These are phyloP conservation scores for Neoboletus brunneissimus DNA, from an alignment of 768 basidiomycete species.

Conservation along the genomic window DNA sequence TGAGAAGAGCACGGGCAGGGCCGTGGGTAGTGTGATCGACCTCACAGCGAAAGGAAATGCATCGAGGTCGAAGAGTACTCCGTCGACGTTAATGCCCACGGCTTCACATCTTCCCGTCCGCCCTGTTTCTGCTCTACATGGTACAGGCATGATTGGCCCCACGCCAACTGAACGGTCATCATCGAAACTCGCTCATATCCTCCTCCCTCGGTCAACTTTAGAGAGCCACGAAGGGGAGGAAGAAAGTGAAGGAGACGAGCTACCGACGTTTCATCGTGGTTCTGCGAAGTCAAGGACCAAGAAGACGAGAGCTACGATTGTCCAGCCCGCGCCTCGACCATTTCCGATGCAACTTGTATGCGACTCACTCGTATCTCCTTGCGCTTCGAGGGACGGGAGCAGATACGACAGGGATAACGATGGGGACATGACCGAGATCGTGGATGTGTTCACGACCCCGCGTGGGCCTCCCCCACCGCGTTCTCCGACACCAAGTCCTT, in stretches of 20 bases:
- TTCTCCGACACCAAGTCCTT: conserved; percentile 23
- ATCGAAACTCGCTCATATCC: conserved; percentile 15
- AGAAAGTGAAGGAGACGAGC: conserved; percentile 11
- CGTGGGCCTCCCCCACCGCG: conserved; percentile 18
- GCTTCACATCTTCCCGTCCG: background rate
- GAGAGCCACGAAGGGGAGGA: conserved; percentile 13
- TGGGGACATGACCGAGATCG: conserved; percentile 5
- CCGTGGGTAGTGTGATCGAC: conserved; percentile 4
- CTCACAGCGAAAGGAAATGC: conserved; percentile 1
- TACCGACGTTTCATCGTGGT: conserved; percentile 21
- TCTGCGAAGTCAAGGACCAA: conserved; percentile 1
- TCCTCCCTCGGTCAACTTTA: conserved; percentile 3
- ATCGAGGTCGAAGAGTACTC: background rate
- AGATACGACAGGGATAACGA: background rate
- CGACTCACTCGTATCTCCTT: background rate
- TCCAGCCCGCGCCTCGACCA: conserved; percentile 14
- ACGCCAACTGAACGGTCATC: background rate
- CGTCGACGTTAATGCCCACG: background rate
- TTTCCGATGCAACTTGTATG: conserved; percentile 27
- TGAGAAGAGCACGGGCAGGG: background rate
- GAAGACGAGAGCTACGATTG: background rate
- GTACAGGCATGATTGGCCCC: background rate
- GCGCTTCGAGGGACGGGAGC: background rate
- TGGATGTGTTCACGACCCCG: conserved; percentile 25
- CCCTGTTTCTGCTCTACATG: conserved; percentile 3